Percentiles rank a stretch among this genome's conserved stretches.
Evolutionary conservation across 2,329 filamentous ascomycete species (phyloP).

Genomic region (Ciborinia camelliae): DNA sequence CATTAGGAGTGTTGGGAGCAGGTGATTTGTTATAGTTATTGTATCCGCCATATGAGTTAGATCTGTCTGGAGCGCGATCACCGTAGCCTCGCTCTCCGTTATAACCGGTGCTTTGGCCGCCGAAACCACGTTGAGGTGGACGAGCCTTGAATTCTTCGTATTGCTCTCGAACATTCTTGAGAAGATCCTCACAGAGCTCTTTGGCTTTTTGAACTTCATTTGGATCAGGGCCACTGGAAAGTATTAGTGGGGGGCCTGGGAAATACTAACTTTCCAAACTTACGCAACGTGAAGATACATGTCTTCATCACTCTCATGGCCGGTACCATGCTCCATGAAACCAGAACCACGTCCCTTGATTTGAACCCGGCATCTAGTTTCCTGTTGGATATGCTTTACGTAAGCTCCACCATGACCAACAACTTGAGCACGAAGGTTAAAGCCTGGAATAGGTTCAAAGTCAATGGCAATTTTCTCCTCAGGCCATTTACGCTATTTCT

Average conservation of each 20-base stretch:
- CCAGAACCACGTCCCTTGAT: conserved; percentile 97
- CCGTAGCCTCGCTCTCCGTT: conserved; percentile 49
- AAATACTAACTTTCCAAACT: conserved; percentile 39
- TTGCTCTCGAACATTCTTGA: conserved; percentile 81
- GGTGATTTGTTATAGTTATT: conserved; percentile 38
- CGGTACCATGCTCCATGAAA: conserved; percentile 86
- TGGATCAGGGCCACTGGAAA: conserved; percentile 73
- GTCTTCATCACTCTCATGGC: conserved; percentile 85
- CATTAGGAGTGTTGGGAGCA: conserved; percentile 35
- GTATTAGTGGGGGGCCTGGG: conserved; percentile 13
- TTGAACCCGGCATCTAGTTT: conserved; percentile 92
- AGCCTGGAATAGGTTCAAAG: conserved; percentile 86
- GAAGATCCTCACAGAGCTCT: conserved; percentile 81
- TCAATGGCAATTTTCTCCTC: conserved; percentile 91
- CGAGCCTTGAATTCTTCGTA: conserved; percentile 89
- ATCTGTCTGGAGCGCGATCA: conserved; percentile 49
- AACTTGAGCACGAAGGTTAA: conserved; percentile 93
- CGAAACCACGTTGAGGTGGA: conserved; percentile 62
- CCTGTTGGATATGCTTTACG: conserved; percentile 96
- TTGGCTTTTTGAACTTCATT: conserved; percentile 84
- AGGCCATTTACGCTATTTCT: conserved; percentile 87
- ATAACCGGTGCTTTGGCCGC: conserved; percentile 41
- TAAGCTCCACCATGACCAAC: conserved; percentile 92
- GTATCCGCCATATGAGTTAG: conserved; percentile 44
- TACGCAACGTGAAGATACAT: conserved; percentile 98